Base-by-base conservation (phyloP, 805 yeast genomes). In the Lachancea sp. region DNA sequence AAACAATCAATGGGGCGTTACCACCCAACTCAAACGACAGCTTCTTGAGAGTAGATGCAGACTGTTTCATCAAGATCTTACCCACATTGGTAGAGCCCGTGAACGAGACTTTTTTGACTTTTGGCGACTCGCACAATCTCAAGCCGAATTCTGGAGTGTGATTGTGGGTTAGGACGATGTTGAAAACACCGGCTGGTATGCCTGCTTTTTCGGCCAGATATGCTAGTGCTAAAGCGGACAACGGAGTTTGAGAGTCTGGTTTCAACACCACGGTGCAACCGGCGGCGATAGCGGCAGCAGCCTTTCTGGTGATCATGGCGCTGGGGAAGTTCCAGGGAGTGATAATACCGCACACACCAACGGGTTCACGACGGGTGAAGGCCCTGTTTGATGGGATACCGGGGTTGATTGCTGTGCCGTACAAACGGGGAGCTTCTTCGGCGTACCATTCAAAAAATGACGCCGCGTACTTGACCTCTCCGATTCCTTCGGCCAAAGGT, bases 381-480 rank as follows among this genome's bases (percentile, higher is more conserved):
- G 75, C 74, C 58, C 80, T 72, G 54, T 74, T 77, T 42, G 71
- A 62, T 38, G 71, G 67, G 54, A 72, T 74, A 18, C 72, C 48
- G 9, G 83, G 79, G 53, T 76, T 82, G 46, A 78, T 77, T 2
- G 81, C 75, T 46, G 71, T 67, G 40, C 84, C 82, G 54, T 77
- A 75, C 25, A 69, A 57, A 50, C 82, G 62, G 52, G 77, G 74
- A 12, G 82, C 80, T 54, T 77, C 82, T 58, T 77, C 82, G 27
- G 95, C 73, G 59, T 80, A 90, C 96, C 97, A 90, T 59, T 87
- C 89, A 62, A 86, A 84, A 64, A 84, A 89, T 6, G 85, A 76
- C 3, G 84, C 83, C 25, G 78, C 81, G 52, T 78, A 78, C 53
- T 70, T 75, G 48, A 77, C 59, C 55, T 79, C 83, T 43, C 81